A percentile compares a stretch with the other conserved stretches of the same genome.
Evolutionary conservation across 768 basidiomycete species (phyloP).

Genomic region (Psilocybe cubensis): DNA sequence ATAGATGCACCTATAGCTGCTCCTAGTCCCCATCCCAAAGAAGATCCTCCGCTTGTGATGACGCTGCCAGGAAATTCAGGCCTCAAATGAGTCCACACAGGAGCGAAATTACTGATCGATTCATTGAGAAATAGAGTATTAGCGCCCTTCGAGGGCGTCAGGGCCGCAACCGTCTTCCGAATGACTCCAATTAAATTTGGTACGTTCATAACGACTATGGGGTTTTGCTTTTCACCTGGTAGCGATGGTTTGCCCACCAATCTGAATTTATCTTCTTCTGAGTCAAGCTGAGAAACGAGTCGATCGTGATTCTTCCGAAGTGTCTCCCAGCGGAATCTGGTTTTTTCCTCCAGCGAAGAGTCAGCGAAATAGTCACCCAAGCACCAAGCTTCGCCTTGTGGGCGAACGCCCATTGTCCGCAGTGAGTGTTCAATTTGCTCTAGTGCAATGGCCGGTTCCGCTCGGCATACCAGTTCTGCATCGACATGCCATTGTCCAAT

Average conservation of each 20-base stretch:
- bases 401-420: conserved; percentile 26
- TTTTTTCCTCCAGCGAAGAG: conserved; percentile 5
- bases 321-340: conserved; percentile 19
- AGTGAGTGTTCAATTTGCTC: conserved; percentile 47
- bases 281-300: conserved; percentile 12
- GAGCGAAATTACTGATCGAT: conserved; percentile 57
- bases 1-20: conserved; percentile 63
- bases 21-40: conserved; percentile 71
- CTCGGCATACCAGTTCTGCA: conserved; percentile 61
- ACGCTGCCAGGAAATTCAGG: conserved; percentile 53
- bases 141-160: conserved; percentile 40
- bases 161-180: conserved; percentile 39
- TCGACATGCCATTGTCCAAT: conserved; percentile 55
- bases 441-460: conserved; percentile 57
- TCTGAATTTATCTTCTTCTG: conserved; percentile 28
- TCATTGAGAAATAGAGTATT: conserved; percentile 62
- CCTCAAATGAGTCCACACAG: conserved; percentile 61
- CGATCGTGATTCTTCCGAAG: conserved; percentile 22
- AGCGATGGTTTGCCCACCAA: neutral
- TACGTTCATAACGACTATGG: conserved; percentile 29
- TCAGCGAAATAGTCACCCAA: neutral
- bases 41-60: conserved; percentile 62
- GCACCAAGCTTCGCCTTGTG: conserved; percentile 9
- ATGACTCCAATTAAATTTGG: conserved; percentile 55
- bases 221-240: conserved; percentile 16